These are phyloP conservation scores for Pezicula neosporulosa DNA, from an alignment of 2,329 filamentous ascomycete genomes.

Conservation along the genomic window DNA sequence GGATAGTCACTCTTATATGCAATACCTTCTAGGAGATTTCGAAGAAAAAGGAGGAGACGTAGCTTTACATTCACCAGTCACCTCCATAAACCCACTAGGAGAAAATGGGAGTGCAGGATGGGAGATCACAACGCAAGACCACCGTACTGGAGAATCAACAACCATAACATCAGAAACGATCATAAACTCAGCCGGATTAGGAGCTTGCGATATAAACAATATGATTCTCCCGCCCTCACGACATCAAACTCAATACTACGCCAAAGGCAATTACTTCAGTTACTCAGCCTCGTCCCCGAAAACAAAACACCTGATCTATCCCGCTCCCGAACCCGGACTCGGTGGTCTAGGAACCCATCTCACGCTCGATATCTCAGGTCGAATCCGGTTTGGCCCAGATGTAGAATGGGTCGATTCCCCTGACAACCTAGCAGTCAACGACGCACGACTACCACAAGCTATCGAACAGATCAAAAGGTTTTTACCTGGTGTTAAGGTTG, in stretches of 20 bases:
- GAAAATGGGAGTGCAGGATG: conserved; percentile 59
- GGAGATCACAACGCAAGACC: conserved; percentile 55
- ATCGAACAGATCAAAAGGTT: conserved; percentile 74
- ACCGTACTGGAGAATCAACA: conserved; percentile 41
- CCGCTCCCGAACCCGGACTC: conserved; percentile 75
- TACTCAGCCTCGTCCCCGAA: conserved; percentile 64
- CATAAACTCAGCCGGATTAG: conserved; percentile 83
- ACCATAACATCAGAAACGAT: conserved; percentile 72
- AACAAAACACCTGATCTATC: conserved; percentile 79
- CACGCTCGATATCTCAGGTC: conserved; percentile 81
- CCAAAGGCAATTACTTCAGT: conserved; percentile 94
- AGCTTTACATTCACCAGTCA: conserved; percentile 67
- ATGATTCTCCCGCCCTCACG: conserved; percentile 63
- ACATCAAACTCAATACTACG: conserved; percentile 67
- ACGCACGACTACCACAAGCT: conserved; percentile 60
- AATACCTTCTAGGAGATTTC: conserved; percentile 71
- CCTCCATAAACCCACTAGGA: conserved; percentile 39
- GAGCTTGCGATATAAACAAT: conserved; percentile 74
- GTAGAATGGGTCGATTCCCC: conserved; percentile 85
- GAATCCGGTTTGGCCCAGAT: conserved; percentile 89
- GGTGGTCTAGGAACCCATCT: conserved; percentile 90
- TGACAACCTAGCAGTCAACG: conserved; percentile 65
- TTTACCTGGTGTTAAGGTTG: conserved; percentile 67
- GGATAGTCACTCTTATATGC: conserved; percentile 83
- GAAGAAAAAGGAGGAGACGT: conserved; percentile 73